Base-by-base conservation (phyloP, 1,284 basidiomycete genomes). In the Sanguinoderma infundibulare region DNA sequence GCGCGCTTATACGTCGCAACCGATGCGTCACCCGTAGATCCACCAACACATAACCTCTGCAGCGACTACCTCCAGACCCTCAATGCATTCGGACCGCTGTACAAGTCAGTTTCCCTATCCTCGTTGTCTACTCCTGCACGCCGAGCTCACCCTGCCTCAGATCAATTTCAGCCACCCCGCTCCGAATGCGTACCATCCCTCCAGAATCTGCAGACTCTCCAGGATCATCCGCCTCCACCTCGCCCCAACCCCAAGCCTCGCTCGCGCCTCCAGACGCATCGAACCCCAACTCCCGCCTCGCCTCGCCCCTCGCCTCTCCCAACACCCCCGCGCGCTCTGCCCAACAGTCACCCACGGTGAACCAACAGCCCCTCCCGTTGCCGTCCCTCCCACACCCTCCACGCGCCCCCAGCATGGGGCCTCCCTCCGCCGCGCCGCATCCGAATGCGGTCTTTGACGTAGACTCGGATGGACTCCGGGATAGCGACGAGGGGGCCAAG, bases 41-140 rank as follows among this genome's bases (percentile, higher is more conserved):
- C 90, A 57, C 88, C 90, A 1, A 95, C 93, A 1, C 92, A 95
- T 68, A 92, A 91, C 65, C 81, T 96, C 22, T 96, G 94, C 69
- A 95, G 90, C 68, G 96, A 98, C 70, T 98, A 97, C 70, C 82
- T 98, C 20, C 87, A 90, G 55, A 94, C 95, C 80, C 84, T 98
- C 55, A 90, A 90, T 65, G 87, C 92, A 6, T 96, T 98, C 68
- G 88, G 91, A 30, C 85, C 89, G 5, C 76, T 98, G 22, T 98
- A 97, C 78, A 87, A 85, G 92, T 92, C 73, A 46, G 82, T 61
- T 7, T 10, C 10, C 22, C 8, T 3, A 2, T 1, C 3, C 30
- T 7, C 14, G 12, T 22, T 35, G 35, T 8, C 24, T 15, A n/a
- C 7, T n/a, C 3, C 6, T 12, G 24, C 12, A 12, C 3, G 4